Evolutionary conservation across 352 stramenopile species (phyloP), one percentile per base, ranked within the genome.

Genomic region (Phytophthora vignae): DNA sequence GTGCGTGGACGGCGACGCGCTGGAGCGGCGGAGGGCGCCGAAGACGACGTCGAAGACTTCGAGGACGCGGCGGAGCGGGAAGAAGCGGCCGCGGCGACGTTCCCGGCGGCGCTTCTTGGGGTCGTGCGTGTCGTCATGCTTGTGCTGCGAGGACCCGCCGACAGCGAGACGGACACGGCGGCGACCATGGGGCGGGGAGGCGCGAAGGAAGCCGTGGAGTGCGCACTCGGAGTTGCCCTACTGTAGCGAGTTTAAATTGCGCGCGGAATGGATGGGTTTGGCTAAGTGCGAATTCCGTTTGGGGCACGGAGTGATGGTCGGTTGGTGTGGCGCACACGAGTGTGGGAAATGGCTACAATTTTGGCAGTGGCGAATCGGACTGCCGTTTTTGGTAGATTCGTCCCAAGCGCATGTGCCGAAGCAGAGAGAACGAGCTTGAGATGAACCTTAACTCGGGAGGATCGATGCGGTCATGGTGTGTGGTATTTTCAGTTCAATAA

Each of bases 141-240:
- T n/a, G 64, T 50, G 4, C 48, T 21, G 19, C 64, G 69, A 12
- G 60, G 46, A 22, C 50, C 52, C 29, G 62, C 27, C 2, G 84
- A 90, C 10, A 87, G 88, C 12, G 83, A 92, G 38, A 84, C 90
- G 64, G 77, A 87, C 19, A 84, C 85, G 70, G 88, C 75, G 59
- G 90, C 93, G 59, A 87, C 87, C 55, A 90, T 72, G 46, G 19
- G 27, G 9, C 33, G 33, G 33, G 33, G 12, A 1, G 33, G 9
- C 33, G 33, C 33, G 33, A 40, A 14, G 33, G 33, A 4, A 40
- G 12, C 9, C 9, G 4, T 33, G 4, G 21, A 55, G 4, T 33
- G 33, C 19, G 21, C 36, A 42, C 25, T 14, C 53, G 10, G 21
- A n/a, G n/a, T n/a, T n/a, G n/a, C n/a, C n/a, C n/a, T n/a, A 12